phyloP scores from a whole-genome alignment of 225 moss, liverwort and hornwort genomes.

The Antitrichia curtipendula region DNA sequence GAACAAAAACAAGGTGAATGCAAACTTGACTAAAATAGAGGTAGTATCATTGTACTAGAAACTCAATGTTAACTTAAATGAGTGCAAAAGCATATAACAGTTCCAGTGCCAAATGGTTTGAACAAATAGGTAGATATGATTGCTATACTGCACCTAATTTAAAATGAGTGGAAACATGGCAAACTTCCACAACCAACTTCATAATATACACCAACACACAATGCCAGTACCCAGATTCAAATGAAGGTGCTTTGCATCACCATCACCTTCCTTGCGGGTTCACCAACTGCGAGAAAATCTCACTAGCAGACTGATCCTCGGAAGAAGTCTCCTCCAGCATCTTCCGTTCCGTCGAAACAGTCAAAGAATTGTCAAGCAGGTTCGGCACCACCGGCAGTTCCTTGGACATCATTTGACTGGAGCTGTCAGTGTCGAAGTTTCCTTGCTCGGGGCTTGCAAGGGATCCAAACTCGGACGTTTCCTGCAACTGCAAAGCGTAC shows the following conservation, averaged over 20 bases:
- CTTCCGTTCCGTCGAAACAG: slow-evolving; percentile 35
- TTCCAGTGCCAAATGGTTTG: background rate
- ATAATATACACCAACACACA: slow-evolving; percentile 22
- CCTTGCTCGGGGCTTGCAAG: slow-evolving; percentile 24
- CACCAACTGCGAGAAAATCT: slow-evolving; percentile 87
- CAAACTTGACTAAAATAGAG: background rate
- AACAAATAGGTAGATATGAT: background rate
- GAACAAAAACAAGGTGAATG: background rate
- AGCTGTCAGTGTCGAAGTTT: slow-evolving; percentile 35
- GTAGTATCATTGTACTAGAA: background rate
- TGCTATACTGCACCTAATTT: background rate
- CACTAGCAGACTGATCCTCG: slow-evolving; percentile 81
- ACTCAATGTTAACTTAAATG: background rate
- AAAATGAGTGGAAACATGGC: slow-evolving; percentile 1
- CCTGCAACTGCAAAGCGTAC: slow-evolving; percentile 92
- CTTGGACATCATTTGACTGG: slow-evolving; percentile 24
- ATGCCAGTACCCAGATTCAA: background rate
- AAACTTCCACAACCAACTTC: slow-evolving; percentile 4
- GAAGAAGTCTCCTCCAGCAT: slow-evolving; percentile 58
- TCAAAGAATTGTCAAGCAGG: slow-evolving; percentile 38
- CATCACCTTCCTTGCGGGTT: slow-evolving; percentile 96
- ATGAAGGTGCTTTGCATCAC: background rate
- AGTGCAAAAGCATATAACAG: background rate
- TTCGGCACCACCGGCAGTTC: slow-evolving; percentile 34
- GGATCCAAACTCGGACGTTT: slow-evolving; percentile 21